Base-by-base conservation (phyloP, 805 yeast genomes). In the Jamesozyma rosinii region DNA sequence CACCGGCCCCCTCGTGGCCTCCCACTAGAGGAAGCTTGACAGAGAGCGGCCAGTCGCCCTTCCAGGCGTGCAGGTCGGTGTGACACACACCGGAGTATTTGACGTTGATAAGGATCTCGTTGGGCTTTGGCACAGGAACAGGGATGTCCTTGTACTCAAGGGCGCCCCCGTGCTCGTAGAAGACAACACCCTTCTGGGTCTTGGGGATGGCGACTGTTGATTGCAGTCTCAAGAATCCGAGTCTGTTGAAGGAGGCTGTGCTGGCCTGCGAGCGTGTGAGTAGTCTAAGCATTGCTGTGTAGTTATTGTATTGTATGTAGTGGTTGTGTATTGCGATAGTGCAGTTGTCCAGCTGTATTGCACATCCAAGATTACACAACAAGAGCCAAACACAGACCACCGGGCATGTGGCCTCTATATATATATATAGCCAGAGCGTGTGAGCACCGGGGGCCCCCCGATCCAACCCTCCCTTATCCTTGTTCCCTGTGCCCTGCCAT, bases 1-100 rank as follows among this genome's bases (percentile, higher is more conserved):
- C 70, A 63, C 83, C 82, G 21, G 81, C 80, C 64, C 83, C 83
- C 63, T 77, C 83, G 57, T 77, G 83, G 44, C 83, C 83, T 49
- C 83, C 83, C 29, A 77, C 79, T 52, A 77, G 62, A 22, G 81
- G 82, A 50, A 76, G 64, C 54, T 76, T 77, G 41, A 74, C 69
- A 15, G 63, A 64, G 52, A 76, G 60, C 41, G 81, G 81, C 83
- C 82, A 77, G 57, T 77, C 82, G 49, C 82, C 82, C 54, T 76
- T 74, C 79, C 80, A 77, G 33, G 81, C 82, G 58, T 77, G 82
- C 56, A 77, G 67, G 58, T 77, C 82, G 4, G 82, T 76, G 61
- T 77, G 82, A 55, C 82, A 77, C 19, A 77, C 82, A 58, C 82
- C 82, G 4, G 82, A 77, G 62, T 75, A 77, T 61, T 75, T 72